These are phyloP conservation scores for Chlorella sp. DNA, from an alignment of 139 green algal genomes.

Conservation along the genomic window DNA sequence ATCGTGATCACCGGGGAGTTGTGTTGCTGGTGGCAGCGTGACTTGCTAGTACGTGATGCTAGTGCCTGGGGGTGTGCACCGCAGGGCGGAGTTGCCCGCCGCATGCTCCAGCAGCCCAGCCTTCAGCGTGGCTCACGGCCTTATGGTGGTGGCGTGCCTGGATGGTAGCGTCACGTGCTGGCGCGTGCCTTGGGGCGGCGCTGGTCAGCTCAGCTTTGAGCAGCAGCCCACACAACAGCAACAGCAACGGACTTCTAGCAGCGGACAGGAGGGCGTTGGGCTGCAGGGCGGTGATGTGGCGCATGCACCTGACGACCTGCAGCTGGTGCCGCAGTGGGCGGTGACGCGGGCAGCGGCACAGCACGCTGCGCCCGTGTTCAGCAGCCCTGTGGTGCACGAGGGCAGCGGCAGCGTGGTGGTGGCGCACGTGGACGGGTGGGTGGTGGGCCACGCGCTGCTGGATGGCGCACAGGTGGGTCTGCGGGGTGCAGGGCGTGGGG, in stretches of 20 bases:
- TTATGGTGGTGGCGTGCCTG: conserved; percentile 12
- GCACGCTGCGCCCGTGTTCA: conserved; percentile 18
- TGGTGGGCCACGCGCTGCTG: not conserved
- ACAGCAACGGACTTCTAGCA: too few relatives aligned
- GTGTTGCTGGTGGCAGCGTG: too few relatives aligned
- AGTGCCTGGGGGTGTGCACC: too few relatives aligned
- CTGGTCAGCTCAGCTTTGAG: too few relatives aligned
- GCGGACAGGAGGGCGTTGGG: too few relatives aligned
- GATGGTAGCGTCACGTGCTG: conserved; percentile 5
- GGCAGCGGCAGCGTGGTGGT: not conserved
- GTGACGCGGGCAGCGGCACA: not conserved
- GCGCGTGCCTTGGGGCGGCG: too few relatives aligned
- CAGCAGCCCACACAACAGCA: too few relatives aligned
- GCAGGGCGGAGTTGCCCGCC: too few relatives aligned
- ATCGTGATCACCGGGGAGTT: too few relatives aligned
- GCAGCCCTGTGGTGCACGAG: not conserved
- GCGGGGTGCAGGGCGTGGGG: not conserved
- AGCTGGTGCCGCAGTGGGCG: not conserved
- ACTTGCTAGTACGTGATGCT: too few relatives aligned
- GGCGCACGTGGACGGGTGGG: conserved; percentile 14
- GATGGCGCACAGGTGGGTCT: not conserved
- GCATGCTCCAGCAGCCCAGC: not conserved
- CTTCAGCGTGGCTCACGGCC: not conserved
- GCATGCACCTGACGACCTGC: too few relatives aligned
- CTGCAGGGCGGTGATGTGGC: too few relatives aligned